These are phyloP conservation scores for Spencermartinsiella europaea DNA, from an alignment of 805 yeast species.

Conservation along the genomic window DNA sequence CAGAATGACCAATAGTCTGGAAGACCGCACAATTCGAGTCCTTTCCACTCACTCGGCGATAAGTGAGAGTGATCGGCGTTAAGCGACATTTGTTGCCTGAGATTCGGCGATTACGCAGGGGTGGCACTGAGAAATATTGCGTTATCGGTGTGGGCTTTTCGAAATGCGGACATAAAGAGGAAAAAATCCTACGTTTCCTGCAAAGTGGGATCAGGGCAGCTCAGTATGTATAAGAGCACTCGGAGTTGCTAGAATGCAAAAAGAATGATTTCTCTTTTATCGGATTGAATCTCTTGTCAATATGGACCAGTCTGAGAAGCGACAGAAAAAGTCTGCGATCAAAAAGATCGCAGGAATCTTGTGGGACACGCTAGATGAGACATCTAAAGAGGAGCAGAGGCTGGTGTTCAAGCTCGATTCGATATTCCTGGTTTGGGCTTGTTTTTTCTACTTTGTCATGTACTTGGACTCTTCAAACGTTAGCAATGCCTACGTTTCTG, in stretches of 20 bases:
- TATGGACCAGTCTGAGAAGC: neutral
- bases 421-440: conserved; percentile 38
- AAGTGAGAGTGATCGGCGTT: neutral
- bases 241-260: neutral
- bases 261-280: neutral
- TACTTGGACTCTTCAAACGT: conserved; percentile 36
- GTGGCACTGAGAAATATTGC: neutral
- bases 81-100: neutral
- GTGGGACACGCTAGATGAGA: conserved; percentile 15
- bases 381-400: conserved; percentile 30
- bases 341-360: conserved; percentile 1
- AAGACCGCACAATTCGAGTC: neutral
- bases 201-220: neutral
- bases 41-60: neutral
- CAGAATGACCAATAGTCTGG: neutral
- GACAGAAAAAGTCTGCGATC: neutral
- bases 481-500: conserved; percentile 41
- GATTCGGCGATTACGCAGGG: neutral
- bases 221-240: neutral
- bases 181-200: neutral
- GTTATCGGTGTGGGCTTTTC: neutral
- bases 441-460: conserved; percentile 43
- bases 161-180: neutral
- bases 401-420: conserved; percentile 36
- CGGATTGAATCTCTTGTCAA: neutral